Conservation (phyloP, 371 early-diverging fungal genomes). For the Homolaphlyctis polyrhiza region DNA sequence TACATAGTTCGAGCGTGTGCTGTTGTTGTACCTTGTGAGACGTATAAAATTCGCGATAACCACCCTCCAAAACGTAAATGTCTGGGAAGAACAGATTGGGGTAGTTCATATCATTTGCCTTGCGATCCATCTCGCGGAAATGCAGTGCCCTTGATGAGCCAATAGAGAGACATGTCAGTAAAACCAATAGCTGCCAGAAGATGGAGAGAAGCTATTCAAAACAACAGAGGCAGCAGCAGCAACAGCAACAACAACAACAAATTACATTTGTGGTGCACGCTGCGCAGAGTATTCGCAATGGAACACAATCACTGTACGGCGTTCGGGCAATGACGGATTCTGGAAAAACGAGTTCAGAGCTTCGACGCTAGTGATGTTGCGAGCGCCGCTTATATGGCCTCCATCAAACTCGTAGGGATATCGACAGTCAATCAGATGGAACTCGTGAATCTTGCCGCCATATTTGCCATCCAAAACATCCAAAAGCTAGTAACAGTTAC, state of each 20-base stretch:
- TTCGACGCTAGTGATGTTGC: conserved; percentile 57
- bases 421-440: conserved; percentile 76
- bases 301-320: conserved; percentile 64
- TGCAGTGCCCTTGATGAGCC: conserved; percentile 52
- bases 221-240: too few relatives aligned
- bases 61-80: conserved; percentile 86
- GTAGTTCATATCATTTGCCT: conserved; percentile 60
- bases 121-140: conserved; percentile 73
- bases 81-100: conserved; percentile 79
- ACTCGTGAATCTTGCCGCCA: conserved; percentile 24
- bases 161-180: neutral
- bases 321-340: too few relatives aligned
- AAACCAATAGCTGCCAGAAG: neutral
- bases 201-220: too few relatives aligned
- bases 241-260: too few relatives aligned
- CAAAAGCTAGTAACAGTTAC: conserved; percentile 14
- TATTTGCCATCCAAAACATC: conserved; percentile 31
- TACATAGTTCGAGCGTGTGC: conserved; percentile 16
- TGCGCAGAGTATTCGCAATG: conserved; percentile 89
- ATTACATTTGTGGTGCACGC: conserved; percentile 74
- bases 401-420: conserved; percentile 85
- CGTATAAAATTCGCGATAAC: conserved; percentile 72
- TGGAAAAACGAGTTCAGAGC: conserved; percentile 37
- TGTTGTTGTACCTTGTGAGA: conserved; percentile 21
- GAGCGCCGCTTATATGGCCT: conserved; percentile 76